These are phyloP conservation scores for Penicillium ucsense DNA, from an alignment of 495 filamentous ascomycete species.

Conservation along the genomic window DNA sequence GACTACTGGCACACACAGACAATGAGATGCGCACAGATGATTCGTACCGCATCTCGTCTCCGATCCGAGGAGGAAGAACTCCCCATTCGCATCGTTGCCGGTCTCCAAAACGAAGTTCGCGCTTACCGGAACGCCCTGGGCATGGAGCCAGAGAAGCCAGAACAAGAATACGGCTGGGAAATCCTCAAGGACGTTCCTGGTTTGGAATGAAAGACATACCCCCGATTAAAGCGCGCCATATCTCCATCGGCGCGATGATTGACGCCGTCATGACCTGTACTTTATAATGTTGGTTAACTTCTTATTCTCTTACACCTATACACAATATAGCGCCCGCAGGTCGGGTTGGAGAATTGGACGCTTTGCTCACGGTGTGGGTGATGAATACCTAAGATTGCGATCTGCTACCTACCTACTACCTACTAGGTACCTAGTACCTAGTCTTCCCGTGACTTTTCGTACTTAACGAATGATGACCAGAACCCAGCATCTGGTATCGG, in stretches of 20 bases:
- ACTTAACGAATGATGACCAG: too few relatives aligned
- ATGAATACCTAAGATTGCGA: too few relatives aligned
- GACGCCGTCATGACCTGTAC: constrained; percentile 1
- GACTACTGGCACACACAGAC: constrained; percentile 53
- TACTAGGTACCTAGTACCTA: too few relatives aligned
- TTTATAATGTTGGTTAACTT: background rate
- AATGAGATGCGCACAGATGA: constrained; percentile 44
- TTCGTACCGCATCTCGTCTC: constrained; percentile 40
- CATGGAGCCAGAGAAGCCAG: constrained; percentile 42
- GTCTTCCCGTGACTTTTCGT: too few relatives aligned
- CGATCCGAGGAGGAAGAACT: constrained; percentile 41
- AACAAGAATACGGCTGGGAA: constrained; percentile 46
- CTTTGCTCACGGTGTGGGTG: too few relatives aligned
- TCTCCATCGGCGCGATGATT: background rate
- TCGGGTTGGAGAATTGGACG: background rate
- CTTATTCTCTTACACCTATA: too few relatives aligned
- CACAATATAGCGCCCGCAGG: background rate
- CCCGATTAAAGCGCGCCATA: background rate
- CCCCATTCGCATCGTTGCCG: constrained; percentile 39
- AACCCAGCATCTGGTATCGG: too few relatives aligned
- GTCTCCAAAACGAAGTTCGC: constrained; percentile 46
- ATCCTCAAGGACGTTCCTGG: constrained; percentile 37
- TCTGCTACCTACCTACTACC: too few relatives aligned
- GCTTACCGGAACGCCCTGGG: constrained; percentile 43
- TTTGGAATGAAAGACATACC: constrained; percentile 18